Conservation (phyloP, 2,329 filamentous ascomycete species). For the Pseudogymnoascus sp. region DNA sequence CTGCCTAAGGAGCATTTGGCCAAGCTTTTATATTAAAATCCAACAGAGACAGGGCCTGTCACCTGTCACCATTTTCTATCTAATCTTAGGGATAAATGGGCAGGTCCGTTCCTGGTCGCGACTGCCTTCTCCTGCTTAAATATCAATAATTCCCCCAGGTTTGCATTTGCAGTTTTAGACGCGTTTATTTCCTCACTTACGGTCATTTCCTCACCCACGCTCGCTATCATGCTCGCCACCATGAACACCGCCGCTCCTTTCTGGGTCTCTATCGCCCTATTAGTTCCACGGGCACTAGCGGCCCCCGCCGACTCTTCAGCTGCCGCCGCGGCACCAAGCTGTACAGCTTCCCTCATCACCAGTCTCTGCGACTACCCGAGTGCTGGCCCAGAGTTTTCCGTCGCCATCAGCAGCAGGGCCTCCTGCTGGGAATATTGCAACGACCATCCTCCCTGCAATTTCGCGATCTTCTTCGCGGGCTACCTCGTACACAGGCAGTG, state of each 20-base stretch:
- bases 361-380: not conserved
- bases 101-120: no score
- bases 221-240: not conserved
- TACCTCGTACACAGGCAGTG: not conserved
- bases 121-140: not conserved
- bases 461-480: not conserved
- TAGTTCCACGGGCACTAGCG: no score
- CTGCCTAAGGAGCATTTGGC: no score
- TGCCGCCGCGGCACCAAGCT: not conserved
- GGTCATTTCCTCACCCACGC: not conserved
- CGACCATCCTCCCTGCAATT: not conserved
- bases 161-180: not conserved
- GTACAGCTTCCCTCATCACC: not conserved
- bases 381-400: not conserved
- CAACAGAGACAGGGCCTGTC: no score
- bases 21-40: no score
- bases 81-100: no score
- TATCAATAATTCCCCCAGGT: not conserved
- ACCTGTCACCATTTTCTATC: no score
- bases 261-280: not conserved
- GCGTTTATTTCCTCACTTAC: not conserved
- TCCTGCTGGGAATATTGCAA: not conserved
- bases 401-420: not conserved
- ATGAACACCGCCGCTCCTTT: not conserved
- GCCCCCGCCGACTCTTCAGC: not conserved